Evolutionary conservation across 1,139 yeast species (phyloP), one percentile per base, ranked within the genome.

Genomic region (Yamadazyma triangularis): DNA sequence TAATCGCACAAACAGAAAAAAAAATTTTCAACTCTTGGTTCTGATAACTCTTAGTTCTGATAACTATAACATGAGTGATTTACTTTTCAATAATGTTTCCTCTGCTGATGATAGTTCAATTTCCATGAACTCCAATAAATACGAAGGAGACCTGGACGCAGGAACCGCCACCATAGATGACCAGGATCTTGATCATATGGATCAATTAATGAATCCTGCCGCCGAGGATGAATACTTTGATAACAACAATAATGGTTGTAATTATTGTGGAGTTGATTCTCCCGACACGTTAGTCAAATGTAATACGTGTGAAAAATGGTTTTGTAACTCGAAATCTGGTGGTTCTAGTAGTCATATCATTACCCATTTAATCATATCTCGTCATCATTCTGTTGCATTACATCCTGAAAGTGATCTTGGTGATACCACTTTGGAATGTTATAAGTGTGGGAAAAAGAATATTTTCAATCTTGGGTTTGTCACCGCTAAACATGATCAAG

Each of bases 331-430:
- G n/a, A 75, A 77, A 36, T 68, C 76, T 18, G 64, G 66, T 27
- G 64, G 77, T 8, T 59, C 74, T 8, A 77, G 89, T 13, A 83
- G 95, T 2, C 97, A 89, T 53, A 85, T 89, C 20, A 79, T 89
- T 11, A 84, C 87, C 12, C 97, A 89, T 56, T 61, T 88, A 52
- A 94, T 87, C 22, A 61, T 85, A 47, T 74, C 96, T 2, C 77
- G 83, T 38, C 96, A 89, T 53, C 79, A 81, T 48, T 64, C 66
- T 22, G 89, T 88, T 2, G 68, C 81, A 4, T 64, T 87, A 30
- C 96, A 88, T 51, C 79, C 78, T 24, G 84, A 84, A 23, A 79
- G 91, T 1, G 91, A 85, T 40, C 64, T 88, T 26, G 96, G 96
- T 10, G 95, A 83, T 35, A 81, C 91, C 4, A 71, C 78, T 2